phyloP scores from a whole-genome alignment of 345 rosid genomes.

The Aurinia saxatilis region DNA sequence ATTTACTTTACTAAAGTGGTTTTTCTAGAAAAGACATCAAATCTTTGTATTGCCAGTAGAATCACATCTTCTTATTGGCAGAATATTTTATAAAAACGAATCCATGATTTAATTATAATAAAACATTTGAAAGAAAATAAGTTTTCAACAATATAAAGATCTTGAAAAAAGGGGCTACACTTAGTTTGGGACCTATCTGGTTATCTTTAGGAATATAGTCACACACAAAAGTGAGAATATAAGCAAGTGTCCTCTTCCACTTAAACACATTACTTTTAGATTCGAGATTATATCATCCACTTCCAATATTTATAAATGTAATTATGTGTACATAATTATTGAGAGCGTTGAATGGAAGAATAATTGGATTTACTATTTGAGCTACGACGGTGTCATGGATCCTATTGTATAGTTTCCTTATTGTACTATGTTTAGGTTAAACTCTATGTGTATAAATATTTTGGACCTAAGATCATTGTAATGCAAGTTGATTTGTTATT shows the following conservation, averaged over 20 bases:
- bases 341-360: neutral
- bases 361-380: no score
- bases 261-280: conserved; percentile 4
- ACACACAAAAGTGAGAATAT: neutral
- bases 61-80: conserved; percentile 26
- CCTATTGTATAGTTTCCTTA: no score
- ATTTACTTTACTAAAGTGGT: neutral
- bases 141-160: conserved; percentile 5
- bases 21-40: conserved; percentile 23
- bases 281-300: conserved; percentile 21
- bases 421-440: no score
- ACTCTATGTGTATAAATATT: no score
- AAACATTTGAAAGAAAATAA: neutral
- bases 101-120: neutral
- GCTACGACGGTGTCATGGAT: no score
- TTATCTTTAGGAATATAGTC: conserved; percentile 19
- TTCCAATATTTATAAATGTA: neutral
- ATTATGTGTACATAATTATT: neutral
- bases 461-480: no score
- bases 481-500: no score
- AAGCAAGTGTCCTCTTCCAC: conserved; percentile 21
- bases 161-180: neutral
- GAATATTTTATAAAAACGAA: conserved; percentile 9
- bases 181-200: conserved; percentile 11
- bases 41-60: conserved; percentile 24